A percentile compares a stretch with the other conserved stretches of the same genome.
These are phyloP conservation scores for Aspergillus alliaceus DNA, from an alignment of 2,329 filamentous ascomycete genomes.

Conservation along the genomic window DNA sequence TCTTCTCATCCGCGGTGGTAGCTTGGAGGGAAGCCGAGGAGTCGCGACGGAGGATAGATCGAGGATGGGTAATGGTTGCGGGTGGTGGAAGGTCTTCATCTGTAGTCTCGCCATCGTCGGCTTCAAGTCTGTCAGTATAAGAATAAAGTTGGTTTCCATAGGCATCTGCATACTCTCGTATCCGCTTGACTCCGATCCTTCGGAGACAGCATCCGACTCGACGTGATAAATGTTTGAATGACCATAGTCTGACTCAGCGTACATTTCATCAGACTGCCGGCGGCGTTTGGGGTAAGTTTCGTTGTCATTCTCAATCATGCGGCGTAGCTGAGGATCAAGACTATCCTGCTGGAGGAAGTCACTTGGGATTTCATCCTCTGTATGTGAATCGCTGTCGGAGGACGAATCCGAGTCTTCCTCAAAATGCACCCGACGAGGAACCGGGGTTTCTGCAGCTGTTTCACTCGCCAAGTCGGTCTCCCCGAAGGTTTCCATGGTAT, in stretches of 20 bases:
- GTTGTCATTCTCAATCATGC: conserved; percentile 69
- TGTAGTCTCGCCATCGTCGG: conserved; percentile 61
- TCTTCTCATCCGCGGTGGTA: conserved; percentile 40
- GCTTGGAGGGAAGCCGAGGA: conserved; percentile 44
- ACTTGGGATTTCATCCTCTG: conserved; percentile 68
- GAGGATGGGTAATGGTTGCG: conserved; percentile 48
- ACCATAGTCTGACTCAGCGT: conserved; percentile 39
- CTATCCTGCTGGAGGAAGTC: conserved; percentile 75
- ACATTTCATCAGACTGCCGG: conserved; percentile 40
- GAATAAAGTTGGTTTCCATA: conserved; percentile 23
- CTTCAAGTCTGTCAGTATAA: conserved; percentile 50
- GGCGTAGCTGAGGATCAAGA: conserved; percentile 70
- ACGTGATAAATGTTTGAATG: conserved; percentile 45
- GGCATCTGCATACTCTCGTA: conserved; percentile 57
- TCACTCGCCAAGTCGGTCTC: conserved; percentile 39
- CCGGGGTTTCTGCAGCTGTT: conserved; percentile 41
- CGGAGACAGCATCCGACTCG: conserved; percentile 46
- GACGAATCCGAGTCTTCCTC: conserved; percentile 60
- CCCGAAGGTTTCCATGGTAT: conserved; percentile 38
- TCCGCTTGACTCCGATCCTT: conserved; percentile 48
- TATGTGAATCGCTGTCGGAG: conserved; percentile 56
- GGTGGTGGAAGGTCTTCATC: conserved; percentile 56
- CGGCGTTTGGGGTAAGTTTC: conserved; percentile 28
- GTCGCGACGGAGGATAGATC: conserved; percentile 52
- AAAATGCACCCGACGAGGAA: conserved; percentile 71